Conservation (phyloP, 805 yeast species). For the Hanseniaspora nectarophila region DNA sequence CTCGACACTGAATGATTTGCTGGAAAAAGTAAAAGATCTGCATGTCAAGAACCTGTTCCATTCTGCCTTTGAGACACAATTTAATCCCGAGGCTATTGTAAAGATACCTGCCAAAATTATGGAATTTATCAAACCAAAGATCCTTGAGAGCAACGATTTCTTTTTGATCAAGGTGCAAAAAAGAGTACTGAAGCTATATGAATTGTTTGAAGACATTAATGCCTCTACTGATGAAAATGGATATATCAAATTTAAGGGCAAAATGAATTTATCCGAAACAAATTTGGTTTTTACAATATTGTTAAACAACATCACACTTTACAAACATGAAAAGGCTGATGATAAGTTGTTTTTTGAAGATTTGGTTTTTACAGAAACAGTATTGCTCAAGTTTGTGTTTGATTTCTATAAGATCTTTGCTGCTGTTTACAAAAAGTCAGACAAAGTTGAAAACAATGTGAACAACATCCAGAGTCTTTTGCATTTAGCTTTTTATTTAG, state of each 20-base stretch:
- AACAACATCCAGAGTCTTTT: constrained; percentile 1
- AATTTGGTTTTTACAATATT: not conserved
- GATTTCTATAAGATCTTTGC: constrained; percentile 8
- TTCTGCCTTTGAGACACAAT: not conserved
- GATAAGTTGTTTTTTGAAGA: not conserved
- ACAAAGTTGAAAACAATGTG: constrained; percentile 3
- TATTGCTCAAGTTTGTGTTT: not conserved
- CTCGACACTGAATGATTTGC: not conserved
- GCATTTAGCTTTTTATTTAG: constrained; percentile 3
- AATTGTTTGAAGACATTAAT: not conserved
- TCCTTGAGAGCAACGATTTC: not conserved
- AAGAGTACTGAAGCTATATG: not conserved
- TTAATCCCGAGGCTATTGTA: not conserved
- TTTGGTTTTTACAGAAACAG: constrained; percentile 1
- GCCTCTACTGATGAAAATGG: not conserved
- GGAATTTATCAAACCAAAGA: not conserved
- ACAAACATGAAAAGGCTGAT: not conserved
- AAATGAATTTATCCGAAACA: not conserved
- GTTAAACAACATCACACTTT: not conserved
- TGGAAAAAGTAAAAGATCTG: constrained; percentile 10
- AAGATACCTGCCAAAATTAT: constrained; percentile 5
- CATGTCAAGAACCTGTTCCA: constrained; percentile 7
- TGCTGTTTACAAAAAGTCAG: not conserved
- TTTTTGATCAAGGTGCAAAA: not conserved
- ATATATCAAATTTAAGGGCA: not conserved